A percentile compares a stretch with the other conserved stretches of the same genome.
Evolutionary conservation across 2,329 filamentous ascomycete species (phyloP).

Genomic region (Colletotrichum somersetense): DNA sequence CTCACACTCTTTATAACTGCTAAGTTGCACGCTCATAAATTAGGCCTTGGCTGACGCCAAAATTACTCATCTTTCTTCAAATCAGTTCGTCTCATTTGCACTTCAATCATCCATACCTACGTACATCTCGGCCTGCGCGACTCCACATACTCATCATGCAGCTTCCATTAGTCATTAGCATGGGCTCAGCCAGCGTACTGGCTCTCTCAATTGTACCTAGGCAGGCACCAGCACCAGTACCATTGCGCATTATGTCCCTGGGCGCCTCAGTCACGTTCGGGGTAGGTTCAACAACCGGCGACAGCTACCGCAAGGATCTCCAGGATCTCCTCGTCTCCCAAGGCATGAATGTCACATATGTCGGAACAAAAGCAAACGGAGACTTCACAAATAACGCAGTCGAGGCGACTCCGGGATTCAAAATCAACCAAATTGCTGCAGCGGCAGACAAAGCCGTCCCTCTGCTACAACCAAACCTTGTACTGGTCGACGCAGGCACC

Average conservation of each 20-base stretch:
- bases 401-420: conserved; percentile 32
- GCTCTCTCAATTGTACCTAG: not conserved
- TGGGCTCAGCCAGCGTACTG: not conserved
- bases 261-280: conserved; percentile 38
- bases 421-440: conserved; percentile 32
- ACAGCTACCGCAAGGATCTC: conserved; percentile 54
- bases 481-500: conserved; percentile 44
- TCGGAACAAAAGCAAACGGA: conserved; percentile 23
- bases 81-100: not conserved
- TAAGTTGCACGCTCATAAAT: not conserved
- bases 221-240: conserved; percentile 27
- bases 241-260: conserved; percentile 32
- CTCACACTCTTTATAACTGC: not conserved
- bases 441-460: conserved; percentile 28
- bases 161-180: not conserved
- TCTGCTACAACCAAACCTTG: conserved; percentile 42
- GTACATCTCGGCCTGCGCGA: not conserved
- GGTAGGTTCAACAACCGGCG: conserved; percentile 48
- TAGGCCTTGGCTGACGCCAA: not conserved
- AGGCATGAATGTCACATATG: conserved; percentile 30
- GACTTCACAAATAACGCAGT: conserved; percentile 36
- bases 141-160: not conserved
- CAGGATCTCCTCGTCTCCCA: conserved; percentile 40
- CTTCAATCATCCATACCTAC: no score
- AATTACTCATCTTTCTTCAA: not conserved